Evolutionary conservation across 805 yeast species (phyloP).

Genomic region (Yarrowia sp.): DNA sequence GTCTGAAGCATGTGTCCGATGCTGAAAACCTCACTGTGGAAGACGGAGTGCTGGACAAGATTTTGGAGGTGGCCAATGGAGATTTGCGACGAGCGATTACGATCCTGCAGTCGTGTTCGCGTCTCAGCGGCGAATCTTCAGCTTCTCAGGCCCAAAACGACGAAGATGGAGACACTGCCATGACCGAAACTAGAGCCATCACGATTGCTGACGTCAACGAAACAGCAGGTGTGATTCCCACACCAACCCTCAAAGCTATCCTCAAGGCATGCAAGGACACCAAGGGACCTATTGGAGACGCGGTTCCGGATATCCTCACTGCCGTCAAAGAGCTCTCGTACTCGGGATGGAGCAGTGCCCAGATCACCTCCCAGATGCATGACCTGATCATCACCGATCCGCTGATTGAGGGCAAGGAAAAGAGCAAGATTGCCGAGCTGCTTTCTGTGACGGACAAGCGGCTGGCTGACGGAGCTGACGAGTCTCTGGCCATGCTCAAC

Average conservation of each 20-base stretch:
- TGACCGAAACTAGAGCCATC: constrained; percentile 50
- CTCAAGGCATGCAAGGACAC: constrained; percentile 50
- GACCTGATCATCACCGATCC: constrained; percentile 68
- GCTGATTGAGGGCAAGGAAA: constrained; percentile 58
- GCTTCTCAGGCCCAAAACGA: constrained; percentile 40
- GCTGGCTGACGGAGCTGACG: constrained; percentile 86
- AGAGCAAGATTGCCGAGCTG: constrained; percentile 67
- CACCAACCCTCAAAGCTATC: constrained; percentile 55
- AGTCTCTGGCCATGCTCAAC: constrained; percentile 79
- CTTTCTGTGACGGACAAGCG: constrained; percentile 78
- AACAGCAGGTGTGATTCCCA: constrained; percentile 77
- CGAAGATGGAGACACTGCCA: constrained; percentile 49
- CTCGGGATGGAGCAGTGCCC: constrained; percentile 85
- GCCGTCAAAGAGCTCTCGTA: constrained; percentile 48
- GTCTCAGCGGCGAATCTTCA: constrained; percentile 55
- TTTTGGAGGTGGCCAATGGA: constrained; percentile 79
- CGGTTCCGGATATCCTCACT: constrained; percentile 40
- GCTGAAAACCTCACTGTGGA: constrained; percentile 57
- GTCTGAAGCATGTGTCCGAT: constrained; percentile 69
- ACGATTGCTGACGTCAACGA: constrained; percentile 63
- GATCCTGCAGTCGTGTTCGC: constrained; percentile 81
- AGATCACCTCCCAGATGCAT: constrained; percentile 73
- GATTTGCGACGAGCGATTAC: constrained; percentile 95
- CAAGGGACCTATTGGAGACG: constrained; percentile 23
- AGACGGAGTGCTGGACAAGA: constrained; percentile 63